Conservation (phyloP, 495 filamentous ascomycete genomes). For the Bryoglossum gracile region DNA sequence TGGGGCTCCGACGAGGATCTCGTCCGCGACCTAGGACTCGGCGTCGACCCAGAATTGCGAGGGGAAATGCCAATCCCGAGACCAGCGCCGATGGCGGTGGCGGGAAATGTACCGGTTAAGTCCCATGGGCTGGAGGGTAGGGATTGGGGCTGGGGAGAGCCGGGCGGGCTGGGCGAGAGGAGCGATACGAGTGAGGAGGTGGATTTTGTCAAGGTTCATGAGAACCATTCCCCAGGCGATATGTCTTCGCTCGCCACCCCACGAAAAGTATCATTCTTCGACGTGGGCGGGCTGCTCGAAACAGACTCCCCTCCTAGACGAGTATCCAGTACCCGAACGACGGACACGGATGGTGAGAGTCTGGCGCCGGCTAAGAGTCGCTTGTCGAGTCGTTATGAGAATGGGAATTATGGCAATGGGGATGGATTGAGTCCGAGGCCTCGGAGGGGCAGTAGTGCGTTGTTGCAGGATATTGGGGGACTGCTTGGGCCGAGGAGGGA, state of each 20-base stretch:
- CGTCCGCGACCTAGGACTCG: conserved; percentile 62
- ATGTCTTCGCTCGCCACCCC: conserved; percentile 33
- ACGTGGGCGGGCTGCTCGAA: conserved; percentile 59
- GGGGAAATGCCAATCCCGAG: conserved; percentile 27
- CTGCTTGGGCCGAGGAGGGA: conserved; percentile 18
- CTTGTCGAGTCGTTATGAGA: no score
- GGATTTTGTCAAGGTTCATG: conserved; percentile 16
- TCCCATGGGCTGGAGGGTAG: conserved; percentile 8
- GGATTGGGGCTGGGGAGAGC: conserved; percentile 22
- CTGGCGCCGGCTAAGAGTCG: no score
- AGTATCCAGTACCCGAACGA: conserved; percentile 9
- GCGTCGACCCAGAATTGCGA: conserved; percentile 51
- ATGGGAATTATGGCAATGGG: no score
- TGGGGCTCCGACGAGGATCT: conserved; percentile 48
- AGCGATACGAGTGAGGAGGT: conserved; percentile 18
- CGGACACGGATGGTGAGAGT: conserved; percentile 21
- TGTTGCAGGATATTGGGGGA: conserved; percentile 25
- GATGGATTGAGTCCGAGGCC: no score
- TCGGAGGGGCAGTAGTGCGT: conserved; percentile 13
- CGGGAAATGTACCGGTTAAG: conserved; percentile 25
- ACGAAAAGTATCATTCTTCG: conserved; percentile 57
- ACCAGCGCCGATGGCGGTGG: conserved; percentile 35
- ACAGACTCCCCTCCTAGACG: conserved; percentile 14
- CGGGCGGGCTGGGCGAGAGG: no score
- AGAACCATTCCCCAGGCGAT: conserved; percentile 5